Evolutionary conservation across 768 basidiomycete species (phyloP).

Genomic region (Sarcodon aspratus): DNA sequence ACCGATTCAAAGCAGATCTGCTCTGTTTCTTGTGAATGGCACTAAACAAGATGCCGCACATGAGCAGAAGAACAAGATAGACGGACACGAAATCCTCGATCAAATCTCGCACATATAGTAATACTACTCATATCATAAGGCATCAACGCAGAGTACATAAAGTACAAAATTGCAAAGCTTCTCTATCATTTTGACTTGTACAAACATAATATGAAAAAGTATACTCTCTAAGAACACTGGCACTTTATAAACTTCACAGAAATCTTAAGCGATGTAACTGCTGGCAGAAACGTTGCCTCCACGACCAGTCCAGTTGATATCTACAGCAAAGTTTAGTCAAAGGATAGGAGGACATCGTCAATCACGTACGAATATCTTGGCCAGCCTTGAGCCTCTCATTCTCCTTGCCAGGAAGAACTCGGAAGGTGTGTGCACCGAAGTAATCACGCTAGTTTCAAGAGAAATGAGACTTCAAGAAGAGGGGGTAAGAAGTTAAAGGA

Average conservation of each 20-base stretch:
- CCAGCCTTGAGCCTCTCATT: conserved; percentile 69
- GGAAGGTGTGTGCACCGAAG: conserved; percentile 99
- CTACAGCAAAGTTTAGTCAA: conserved; percentile 23
- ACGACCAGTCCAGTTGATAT: conserved; percentile 98
- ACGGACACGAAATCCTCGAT: too few relatives aligned
- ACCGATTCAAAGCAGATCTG: conserved; percentile 7
- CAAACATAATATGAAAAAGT: too few relatives aligned
- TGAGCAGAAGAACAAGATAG: conserved; percentile 11
- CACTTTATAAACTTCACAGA: background rate
- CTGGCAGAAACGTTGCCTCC: conserved; percentile 91
- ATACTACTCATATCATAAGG: too few relatives aligned
- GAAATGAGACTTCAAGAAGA: conserved; percentile 1
- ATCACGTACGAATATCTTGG: conserved; percentile 76
- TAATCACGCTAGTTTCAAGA: conserved; percentile 66
- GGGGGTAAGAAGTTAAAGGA: conserved; percentile 15
- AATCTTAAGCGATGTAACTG: conserved; percentile 58
- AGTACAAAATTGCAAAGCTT: too few relatives aligned
- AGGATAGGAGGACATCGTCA: background rate
- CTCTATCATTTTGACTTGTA: too few relatives aligned
- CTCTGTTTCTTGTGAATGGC: conserved; percentile 5
- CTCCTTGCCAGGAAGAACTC: conserved; percentile 85
- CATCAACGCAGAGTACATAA: too few relatives aligned
- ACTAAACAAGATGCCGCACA: conserved; percentile 67
- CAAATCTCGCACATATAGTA: too few relatives aligned
- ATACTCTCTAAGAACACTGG: too few relatives aligned